Evolutionary conservation across 208 protist genomes (phyloP), one percentile per base, ranked within the genome.

Genomic region (Acanthamoeba royreba): DNA sequence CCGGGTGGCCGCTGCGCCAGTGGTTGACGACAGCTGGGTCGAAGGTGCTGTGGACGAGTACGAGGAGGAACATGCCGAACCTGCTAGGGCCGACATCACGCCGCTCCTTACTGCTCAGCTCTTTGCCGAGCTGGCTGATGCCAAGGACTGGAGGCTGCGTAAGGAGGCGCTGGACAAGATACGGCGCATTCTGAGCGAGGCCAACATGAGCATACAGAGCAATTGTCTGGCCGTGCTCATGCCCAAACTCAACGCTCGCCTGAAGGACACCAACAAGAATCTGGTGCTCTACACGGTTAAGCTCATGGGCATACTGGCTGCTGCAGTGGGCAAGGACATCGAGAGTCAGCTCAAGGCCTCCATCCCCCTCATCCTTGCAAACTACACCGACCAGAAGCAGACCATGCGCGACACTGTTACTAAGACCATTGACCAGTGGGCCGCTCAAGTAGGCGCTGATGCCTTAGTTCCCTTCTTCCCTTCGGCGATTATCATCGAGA

Each of bases 221-320:
- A 83, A 83, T n/a, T 40, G 88, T 33, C 28, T 95, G 9, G 85
- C 33, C 45, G 42, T 47, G 9, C 58, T 96, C 28, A 35, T 81
- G 31, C 28, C 52, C 7, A 52, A 69, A 28, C 74, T 96, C 87
- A 93, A 89, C 33, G 58, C 40, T 3, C 81, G 94, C 11, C 86
- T 95, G 25, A 42, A 55, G 40, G 94, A 95, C 63, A 72, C 61
- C 74, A 95, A 95, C 94, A 94, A 94, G 93, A 95, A 95, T 53
- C 83, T 95, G 40, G 47, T 92, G 15, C 53, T 47, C 31, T 72
- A 35, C 43, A 88, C 94, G 35, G 33, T 95, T 38, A 93, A 95
- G 33, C 42, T 93, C 8, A 11, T 90, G 35, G 93, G 87, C 55
- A 28, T 72, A 0, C n/a, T 96, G 33, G 94, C 88, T 11, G 55